Evolutionary conservation across 805 yeast species (phyloP).

Genomic region (Metschnikowia gelsemii): DNA sequence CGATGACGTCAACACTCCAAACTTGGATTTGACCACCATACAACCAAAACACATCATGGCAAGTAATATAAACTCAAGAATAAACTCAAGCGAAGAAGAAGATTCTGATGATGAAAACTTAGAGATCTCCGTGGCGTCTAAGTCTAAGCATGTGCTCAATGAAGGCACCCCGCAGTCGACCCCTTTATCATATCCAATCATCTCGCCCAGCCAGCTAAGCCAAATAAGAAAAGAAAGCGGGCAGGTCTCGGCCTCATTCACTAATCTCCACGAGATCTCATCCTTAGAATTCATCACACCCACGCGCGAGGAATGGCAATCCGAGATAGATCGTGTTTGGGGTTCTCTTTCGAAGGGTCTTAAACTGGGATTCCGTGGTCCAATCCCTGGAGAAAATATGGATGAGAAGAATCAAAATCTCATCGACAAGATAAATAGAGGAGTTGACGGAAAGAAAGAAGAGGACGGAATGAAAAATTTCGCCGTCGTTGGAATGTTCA

Average conservation of each 20-base stretch:
- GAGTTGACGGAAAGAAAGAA: constrained; percentile 77
- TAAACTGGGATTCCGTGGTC: constrained; percentile 68
- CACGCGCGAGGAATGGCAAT: constrained; percentile 61
- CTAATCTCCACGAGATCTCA: constrained; percentile 29
- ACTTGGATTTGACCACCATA: constrained; percentile 30
- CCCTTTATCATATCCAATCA: constrained; percentile 28
- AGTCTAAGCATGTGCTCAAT: constrained; percentile 1
- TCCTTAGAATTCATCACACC: constrained; percentile 43
- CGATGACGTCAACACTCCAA: constrained; percentile 33
- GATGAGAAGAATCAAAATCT: constrained; percentile 52
- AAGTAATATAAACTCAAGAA: constrained; percentile 20
- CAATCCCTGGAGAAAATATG: constrained; percentile 64
- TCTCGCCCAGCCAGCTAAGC: constrained; percentile 28
- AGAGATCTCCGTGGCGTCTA: constrained; percentile 14
- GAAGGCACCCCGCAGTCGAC: constrained; percentile 15
- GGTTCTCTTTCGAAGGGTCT: constrained; percentile 51
- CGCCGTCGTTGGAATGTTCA: constrained; percentile 64
- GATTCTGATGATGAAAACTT: constrained; percentile 14
- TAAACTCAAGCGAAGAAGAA: constrained; percentile 20
- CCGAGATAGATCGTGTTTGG: constrained; percentile 68
- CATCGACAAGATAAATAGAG: constrained; percentile 71
- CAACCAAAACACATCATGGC: constrained; percentile 28
- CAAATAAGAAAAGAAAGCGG: constrained; percentile 23
- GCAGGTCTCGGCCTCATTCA: constrained; percentile 27
- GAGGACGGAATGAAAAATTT: constrained; percentile 65